phyloP scores from a whole-genome alignment of 345 rosid species.

The Citrus medica region DNA sequence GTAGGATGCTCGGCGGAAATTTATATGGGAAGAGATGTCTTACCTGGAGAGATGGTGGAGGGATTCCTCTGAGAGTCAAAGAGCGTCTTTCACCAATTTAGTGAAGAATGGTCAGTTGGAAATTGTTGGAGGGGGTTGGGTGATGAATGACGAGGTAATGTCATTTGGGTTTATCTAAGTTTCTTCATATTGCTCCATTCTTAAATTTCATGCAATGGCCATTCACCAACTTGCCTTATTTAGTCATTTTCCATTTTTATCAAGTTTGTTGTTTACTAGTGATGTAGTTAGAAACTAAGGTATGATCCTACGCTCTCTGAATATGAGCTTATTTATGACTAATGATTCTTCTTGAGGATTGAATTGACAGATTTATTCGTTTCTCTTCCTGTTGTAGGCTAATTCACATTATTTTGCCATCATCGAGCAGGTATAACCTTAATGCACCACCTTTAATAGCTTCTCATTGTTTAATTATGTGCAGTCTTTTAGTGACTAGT shows the following conservation, averaged over 20 bases:
- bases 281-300: background rate
- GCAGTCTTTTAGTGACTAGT: background rate
- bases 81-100: conserved; percentile 62
- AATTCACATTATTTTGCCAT: conserved; percentile 96
- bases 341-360: background rate
- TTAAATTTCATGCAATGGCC: background rate
- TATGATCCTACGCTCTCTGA: background rate
- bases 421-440: conserved; percentile 76
- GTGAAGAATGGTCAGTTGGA: conserved; percentile 93
- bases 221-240: background rate
- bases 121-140: conserved; percentile 99
- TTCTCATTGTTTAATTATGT: background rate
- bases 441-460: background rate
- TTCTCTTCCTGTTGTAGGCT: conserved; percentile 60
- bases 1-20: conserved; percentile 82
- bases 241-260: background rate
- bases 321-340: background rate
- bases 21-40: conserved; percentile 99
- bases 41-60: conserved; percentile 99
- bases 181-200: background rate
- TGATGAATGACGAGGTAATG: conserved; percentile 96
- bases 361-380: conserved; percentile 7
- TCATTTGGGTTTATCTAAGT: background rate
- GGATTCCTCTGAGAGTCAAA: conserved; percentile 64
- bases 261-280: background rate